A percentile compares a stretch with the other conserved stretches of the same genome.
phyloP scores from a whole-genome alignment of 495 filamentous ascomycete genomes.

The Hypomontagnella monticulosa region DNA sequence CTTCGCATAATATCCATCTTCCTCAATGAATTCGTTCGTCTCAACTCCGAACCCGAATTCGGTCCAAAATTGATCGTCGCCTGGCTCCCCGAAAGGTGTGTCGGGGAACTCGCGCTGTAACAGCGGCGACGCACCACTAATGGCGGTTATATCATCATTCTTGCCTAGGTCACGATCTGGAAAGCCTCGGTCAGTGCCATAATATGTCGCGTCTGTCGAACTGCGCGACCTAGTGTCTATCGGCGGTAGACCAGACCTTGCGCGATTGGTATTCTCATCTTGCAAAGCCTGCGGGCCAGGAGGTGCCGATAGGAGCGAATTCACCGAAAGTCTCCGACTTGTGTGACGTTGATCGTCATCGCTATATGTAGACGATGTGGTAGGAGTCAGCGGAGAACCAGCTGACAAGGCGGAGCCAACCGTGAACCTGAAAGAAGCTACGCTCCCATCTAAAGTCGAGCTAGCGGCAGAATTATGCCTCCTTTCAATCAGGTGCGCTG shows the following conservation, averaged over 20 bases:
- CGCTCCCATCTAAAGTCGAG: conserved; percentile 41
- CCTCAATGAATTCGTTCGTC: conserved; percentile 59
- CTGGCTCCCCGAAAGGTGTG: conserved; percentile 30
- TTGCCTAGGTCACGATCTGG: conserved; percentile 73
- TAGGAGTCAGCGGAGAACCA: conserved; percentile 58
- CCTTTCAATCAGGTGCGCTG: conserved; percentile 30
- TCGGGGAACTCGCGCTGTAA: conserved; percentile 41
- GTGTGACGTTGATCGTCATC: conserved; percentile 44
- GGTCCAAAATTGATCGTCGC: conserved; percentile 34
- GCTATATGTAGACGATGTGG: conserved; percentile 58
- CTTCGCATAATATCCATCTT: conserved; percentile 73
- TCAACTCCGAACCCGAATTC: conserved; percentile 60
- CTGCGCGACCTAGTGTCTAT: conserved; percentile 38
- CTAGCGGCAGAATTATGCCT: conserved; percentile 46
- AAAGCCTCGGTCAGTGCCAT: conserved; percentile 74
- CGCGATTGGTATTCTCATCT: conserved; percentile 40
- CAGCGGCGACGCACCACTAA: conserved; percentile 56
- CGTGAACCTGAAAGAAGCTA: conserved; percentile 40
- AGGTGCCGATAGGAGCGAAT: conserved; percentile 44
- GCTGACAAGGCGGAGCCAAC: conserved; percentile 42
- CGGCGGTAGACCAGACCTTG: conserved; percentile 34
- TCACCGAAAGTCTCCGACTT: conserved; percentile 44
- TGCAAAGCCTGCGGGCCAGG: conserved; percentile 35
- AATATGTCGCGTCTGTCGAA: conserved; percentile 53
- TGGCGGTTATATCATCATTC: conserved; percentile 70